A percentile compares a stretch with the other conserved stretches of the same genome.
These are phyloP conservation scores for Ceratobasidium sp. DNA, from an alignment of 1,284 basidiomycete genomes.

Conservation along the genomic window DNA sequence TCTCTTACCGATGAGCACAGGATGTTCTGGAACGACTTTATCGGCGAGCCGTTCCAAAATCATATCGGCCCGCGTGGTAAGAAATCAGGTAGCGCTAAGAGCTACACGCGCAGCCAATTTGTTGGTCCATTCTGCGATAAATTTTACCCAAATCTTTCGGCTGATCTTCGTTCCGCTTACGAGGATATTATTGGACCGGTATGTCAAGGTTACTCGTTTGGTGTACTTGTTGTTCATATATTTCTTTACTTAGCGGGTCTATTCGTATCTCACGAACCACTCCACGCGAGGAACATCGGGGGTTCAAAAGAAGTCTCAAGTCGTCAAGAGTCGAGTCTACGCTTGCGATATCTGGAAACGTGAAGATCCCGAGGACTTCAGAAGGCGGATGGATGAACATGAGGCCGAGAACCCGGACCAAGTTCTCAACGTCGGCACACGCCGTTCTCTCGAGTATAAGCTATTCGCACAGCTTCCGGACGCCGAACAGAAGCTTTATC, in stretches of 20 bases:
- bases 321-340: background rate
- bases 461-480: background rate
- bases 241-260: background rate
- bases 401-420: background rate
- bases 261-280: slow-evolving; percentile 7
- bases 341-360: background rate
- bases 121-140: background rate
- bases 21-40: slow-evolving; percentile 2
- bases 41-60: slow-evolving; percentile 1
- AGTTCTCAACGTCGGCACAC: slow-evolving; percentile 3
- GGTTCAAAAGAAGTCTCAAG: background rate
- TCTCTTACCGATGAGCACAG: background rate
- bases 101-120: background rate
- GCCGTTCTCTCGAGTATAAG: background rate
- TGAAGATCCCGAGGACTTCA: background rate
- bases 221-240: background rate
- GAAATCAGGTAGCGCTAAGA: background rate
- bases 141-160: background rate
- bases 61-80: slow-evolving; percentile 1
- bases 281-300: background rate
- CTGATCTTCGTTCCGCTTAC: background rate
- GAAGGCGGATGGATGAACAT: background rate
- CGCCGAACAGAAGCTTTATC: background rate
- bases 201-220: background rate
- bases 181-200: background rate